These are phyloP conservation scores for Phytophthora nicotianae DNA, from an alignment of 352 stramenopile genomes.

Conservation along the genomic window DNA sequence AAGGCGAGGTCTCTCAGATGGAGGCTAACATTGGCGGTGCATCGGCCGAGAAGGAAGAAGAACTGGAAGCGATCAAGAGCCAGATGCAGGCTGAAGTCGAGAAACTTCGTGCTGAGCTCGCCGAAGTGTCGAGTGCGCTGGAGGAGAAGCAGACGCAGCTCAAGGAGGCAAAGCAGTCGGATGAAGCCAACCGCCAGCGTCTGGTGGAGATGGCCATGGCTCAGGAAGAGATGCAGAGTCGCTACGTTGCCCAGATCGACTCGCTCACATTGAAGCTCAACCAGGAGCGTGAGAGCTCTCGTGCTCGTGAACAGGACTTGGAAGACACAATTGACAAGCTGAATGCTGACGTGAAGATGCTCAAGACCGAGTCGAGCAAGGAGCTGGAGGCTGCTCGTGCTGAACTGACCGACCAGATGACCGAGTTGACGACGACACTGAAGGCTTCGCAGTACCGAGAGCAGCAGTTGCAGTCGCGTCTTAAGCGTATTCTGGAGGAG, in stretches of 20 bases:
- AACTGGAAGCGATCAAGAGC: conserved; percentile 27
- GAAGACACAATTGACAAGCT: conserved; percentile 40
- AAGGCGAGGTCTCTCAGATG: conserved; percentile 45
- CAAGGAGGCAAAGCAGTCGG: conserved; percentile 36
- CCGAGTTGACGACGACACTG: conserved; percentile 37
- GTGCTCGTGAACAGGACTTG: conserved; percentile 48
- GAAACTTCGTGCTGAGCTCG: conserved; percentile 35
- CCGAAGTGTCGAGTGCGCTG: conserved; percentile 32
- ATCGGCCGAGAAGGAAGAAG: conserved; percentile 37
- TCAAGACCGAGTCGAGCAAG: conserved; percentile 44
- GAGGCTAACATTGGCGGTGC: conserved; percentile 42
- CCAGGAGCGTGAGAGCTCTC: conserved; percentile 50
- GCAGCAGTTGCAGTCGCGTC: conserved; percentile 50
- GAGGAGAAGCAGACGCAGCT: conserved; percentile 43
- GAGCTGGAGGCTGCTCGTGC: conserved; percentile 26
- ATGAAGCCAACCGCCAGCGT: conserved; percentile 44
- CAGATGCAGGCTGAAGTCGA: conserved; percentile 38
- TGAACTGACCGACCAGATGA: conserved; percentile 38
- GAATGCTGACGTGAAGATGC: conserved; percentile 37
- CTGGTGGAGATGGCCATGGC: conserved; percentile 48
- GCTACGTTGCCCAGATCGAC: conserved; percentile 46
- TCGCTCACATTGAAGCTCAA: conserved; percentile 48
- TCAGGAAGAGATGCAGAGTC: conserved; percentile 53
- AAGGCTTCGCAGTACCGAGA: conserved; percentile 50
- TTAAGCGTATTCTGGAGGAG: conserved; percentile 52